Evolutionary conservation across 768 basidiomycete species (phyloP).

Genomic region (Lactifluus subvellereus): DNA sequence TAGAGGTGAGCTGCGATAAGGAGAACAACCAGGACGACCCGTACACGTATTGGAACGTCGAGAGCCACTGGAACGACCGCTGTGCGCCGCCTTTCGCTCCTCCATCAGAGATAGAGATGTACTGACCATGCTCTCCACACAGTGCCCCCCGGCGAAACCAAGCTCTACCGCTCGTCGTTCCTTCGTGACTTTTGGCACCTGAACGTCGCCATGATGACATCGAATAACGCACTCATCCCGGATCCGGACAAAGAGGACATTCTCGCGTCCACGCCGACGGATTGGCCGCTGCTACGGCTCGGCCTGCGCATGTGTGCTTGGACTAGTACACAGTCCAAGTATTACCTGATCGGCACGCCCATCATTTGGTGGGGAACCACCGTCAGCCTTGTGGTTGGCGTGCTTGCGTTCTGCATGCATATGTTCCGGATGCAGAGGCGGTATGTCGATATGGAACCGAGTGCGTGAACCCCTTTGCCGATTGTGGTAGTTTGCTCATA

Average conservation of each 20-base stretch:
- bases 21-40: slow-evolving; percentile 73
- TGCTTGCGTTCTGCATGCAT: slow-evolving; percentile 58
- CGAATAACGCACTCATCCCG: slow-evolving; percentile 95
- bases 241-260: slow-evolving; percentile 99
- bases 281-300: slow-evolving; percentile 89
- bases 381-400: slow-evolving; percentile 52
- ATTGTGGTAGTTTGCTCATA: not conserved
- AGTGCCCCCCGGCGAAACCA: slow-evolving; percentile 72
- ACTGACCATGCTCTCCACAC: slow-evolving; percentile 35
- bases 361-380: slow-evolving; percentile 86
- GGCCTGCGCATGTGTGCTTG: slow-evolving; percentile 98
- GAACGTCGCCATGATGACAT: slow-evolving; percentile 99
- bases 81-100: slow-evolving; percentile 46
- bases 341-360: slow-evolving; percentile 90
- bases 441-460: slow-evolving; percentile 85
- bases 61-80: slow-evolving; percentile 94
- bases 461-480: slow-evolving; percentile 40
- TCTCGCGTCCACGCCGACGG: slow-evolving; percentile 84
- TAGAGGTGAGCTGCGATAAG: slow-evolving; percentile 92
- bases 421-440: slow-evolving; percentile 79
- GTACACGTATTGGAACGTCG: slow-evolving; percentile 98
- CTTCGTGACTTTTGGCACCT: slow-evolving; percentile 97
- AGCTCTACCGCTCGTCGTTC: slow-evolving; percentile 87
- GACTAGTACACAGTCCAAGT: slow-evolving; percentile 83
- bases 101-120: not conserved